Percentiles rank a stretch among this genome's conserved stretches.
phyloP scores from a whole-genome alignment of 805 yeast species.

The Lipomyces sp. region DNA sequence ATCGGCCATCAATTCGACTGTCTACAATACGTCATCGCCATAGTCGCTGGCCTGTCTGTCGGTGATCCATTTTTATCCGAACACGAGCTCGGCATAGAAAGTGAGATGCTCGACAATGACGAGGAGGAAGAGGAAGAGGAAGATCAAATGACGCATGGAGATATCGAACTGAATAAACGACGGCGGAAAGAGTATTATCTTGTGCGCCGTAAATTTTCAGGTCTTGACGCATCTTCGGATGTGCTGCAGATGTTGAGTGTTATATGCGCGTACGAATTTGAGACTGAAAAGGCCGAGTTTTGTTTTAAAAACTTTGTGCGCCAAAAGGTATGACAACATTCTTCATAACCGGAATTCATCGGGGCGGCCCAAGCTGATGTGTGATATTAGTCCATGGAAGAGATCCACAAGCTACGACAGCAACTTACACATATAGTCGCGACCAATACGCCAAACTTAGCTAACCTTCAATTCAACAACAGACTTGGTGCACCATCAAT shows the following conservation, averaged over 20 bases:
- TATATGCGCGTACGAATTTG: constrained; percentile 85
- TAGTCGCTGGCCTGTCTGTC: constrained; percentile 89
- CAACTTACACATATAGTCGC: constrained; percentile 80
- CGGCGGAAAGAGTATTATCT: constrained; percentile 59
- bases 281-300: constrained; percentile 56
- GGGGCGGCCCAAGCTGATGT: not conserved
- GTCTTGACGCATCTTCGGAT: constrained; percentile 76
- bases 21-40: constrained; percentile 84
- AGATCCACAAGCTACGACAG: constrained; percentile 75
- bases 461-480: constrained; percentile 17
- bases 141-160: constrained; percentile 41
- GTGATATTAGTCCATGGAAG: constrained; percentile 60
- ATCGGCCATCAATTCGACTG: constrained; percentile 87
- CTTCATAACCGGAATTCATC: not conserved
- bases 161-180: constrained; percentile 19
- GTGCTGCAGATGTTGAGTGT: constrained; percentile 75
- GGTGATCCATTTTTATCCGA: constrained; percentile 88
- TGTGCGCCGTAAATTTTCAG: constrained; percentile 58
- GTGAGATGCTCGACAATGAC: constrained; percentile 36
- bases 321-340: constrained; percentile 53
- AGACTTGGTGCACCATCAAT: constrained; percentile 48
- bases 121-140: constrained; percentile 44
- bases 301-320: constrained; percentile 69
- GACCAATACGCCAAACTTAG: constrained; percentile 48
- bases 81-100: constrained; percentile 67